phyloP scores from a whole-genome alignment of 2,329 filamentous ascomycete genomes.

The Annulohypoxylon truncatum region DNA sequence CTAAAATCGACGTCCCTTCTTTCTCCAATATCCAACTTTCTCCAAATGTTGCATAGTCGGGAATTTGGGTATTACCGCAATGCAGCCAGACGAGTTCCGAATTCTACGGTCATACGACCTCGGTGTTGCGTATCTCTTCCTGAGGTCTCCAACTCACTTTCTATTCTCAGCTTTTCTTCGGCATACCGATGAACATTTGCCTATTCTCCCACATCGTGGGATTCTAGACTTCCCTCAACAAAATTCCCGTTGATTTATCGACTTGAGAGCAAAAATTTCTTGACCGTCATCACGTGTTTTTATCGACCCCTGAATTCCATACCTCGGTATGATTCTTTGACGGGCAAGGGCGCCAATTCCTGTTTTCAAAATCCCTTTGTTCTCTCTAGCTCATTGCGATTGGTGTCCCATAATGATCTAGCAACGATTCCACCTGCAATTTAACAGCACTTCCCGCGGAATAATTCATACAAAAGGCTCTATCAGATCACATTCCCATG shows the following conservation, averaged over 20 bases:
- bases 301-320: background rate
- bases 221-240: conserved; percentile 1
- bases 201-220: conserved; percentile 13
- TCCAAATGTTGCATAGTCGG: conserved; percentile 38
- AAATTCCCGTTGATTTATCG: background rate
- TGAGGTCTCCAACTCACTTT: conserved; percentile 15
- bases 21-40: conserved; percentile 26
- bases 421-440: background rate
- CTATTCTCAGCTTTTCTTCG: conserved; percentile 1
- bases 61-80: conserved; percentile 38
- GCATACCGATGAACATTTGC: conserved; percentile 9
- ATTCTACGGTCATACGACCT: conserved; percentile 29
- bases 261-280: background rate
- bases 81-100: conserved; percentile 15
- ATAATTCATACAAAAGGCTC: background rate
- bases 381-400: background rate
- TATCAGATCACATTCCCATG: background rate
- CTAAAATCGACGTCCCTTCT: background rate
- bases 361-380: background rate
- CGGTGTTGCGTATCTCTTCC: conserved; percentile 16
- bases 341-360: background rate
- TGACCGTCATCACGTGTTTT: background rate
- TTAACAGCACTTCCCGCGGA: background rate
- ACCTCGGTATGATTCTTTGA: background rate
- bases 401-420: background rate